Evolutionary conservation across 73 alveolate genomes (phyloP), one percentile per base, ranked within the genome.

Genomic region (Paramecium tetraurelia): DNA sequence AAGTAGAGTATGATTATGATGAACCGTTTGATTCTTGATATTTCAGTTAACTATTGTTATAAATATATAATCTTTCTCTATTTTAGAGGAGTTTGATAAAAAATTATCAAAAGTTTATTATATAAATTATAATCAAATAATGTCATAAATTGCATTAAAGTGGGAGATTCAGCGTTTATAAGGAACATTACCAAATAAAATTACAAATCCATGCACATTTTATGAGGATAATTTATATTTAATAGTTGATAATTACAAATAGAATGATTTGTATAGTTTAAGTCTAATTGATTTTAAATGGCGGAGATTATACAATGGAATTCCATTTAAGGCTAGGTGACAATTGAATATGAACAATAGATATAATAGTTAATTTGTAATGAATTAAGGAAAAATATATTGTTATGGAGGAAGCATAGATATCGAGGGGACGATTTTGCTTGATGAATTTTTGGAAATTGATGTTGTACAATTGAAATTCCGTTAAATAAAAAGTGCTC

Each of bases 241-340:
- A 48, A 43, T 80, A 24, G 90, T 80, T 10, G 90, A 80, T 46
- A 80, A 80, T 35, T 41, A 18, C n/a, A 80, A 80, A 80, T 80
- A 80, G 57, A 80, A 80, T 48, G 90, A 80, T 80, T 41, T 80
- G 29, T 80, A 44, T 80, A 24, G 63, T 80, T 21, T 44, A 24
- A 48, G 90, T 21, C 48, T 80, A 22, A 80, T 44, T 80, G 90
- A 80, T 80, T 44, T 44, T 18, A 44, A 80, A 80, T 80, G 90
- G 90, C 46, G 75, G 38, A 80, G 57, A 80, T 21, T 80, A 31
- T 41, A 43, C 20, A 24, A 33, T 31, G 48, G 48, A 31, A 43
- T 80, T 35, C 90, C 90, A 80, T 80, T 80, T 48, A 80, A 80
- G 75, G 70, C 90, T 22, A 80, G 90, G 90, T 80, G 75, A 24